Conservation (phyloP, 2,329 filamentous ascomycete genomes). For the Colletotrichum cereale region DNA sequence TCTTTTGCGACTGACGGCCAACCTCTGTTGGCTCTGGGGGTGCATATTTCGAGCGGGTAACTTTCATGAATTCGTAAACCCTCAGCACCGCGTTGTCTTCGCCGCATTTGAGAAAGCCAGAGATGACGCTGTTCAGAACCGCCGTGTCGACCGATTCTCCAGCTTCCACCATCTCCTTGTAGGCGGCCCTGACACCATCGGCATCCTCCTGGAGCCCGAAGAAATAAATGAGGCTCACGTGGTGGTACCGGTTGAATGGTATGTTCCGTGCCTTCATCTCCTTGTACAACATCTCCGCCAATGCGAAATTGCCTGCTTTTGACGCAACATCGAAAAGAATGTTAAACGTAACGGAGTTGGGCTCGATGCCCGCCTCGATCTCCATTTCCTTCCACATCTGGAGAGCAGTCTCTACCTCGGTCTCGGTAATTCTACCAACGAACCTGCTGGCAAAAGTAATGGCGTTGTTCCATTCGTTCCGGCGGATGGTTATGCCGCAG, state of each 20-base stretch:
- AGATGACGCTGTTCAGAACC: slow-evolving; percentile 88
- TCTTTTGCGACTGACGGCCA: too few species aligned
- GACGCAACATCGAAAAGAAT: slow-evolving; percentile 90
- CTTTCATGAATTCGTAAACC: slow-evolving; percentile 91
- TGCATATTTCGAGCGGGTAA: too few species aligned
- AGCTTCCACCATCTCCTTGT: slow-evolving; percentile 83
- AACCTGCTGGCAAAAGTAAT: slow-evolving; percentile 84
- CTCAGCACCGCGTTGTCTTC: slow-evolving; percentile 83
- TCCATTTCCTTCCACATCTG: slow-evolving; percentile 94
- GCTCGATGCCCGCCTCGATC: slow-evolving; percentile 71
- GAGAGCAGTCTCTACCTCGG: slow-evolving; percentile 77
- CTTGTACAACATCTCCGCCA: slow-evolving; percentile 86
- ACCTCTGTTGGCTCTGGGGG: too few species aligned
- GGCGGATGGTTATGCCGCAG: slow-evolving; percentile 76
- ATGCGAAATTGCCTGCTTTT: slow-evolving; percentile 84
- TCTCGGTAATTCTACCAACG: slow-evolving; percentile 67
- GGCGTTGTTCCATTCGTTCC: slow-evolving; percentile 85
- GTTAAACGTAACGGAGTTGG: slow-evolving; percentile 88
- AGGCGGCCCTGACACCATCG: slow-evolving; percentile 80
- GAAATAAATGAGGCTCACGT: slow-evolving; percentile 86
- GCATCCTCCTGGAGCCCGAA: slow-evolving; percentile 82
- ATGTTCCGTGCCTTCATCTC: slow-evolving; percentile 82
- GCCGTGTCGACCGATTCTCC: slow-evolving; percentile 91
- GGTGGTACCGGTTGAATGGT: slow-evolving; percentile 81
- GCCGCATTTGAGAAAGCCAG: slow-evolving; percentile 79